phyloP scores from a whole-genome alignment of 2,329 filamentous ascomycete species.

The Trichoderma sp. region DNA sequence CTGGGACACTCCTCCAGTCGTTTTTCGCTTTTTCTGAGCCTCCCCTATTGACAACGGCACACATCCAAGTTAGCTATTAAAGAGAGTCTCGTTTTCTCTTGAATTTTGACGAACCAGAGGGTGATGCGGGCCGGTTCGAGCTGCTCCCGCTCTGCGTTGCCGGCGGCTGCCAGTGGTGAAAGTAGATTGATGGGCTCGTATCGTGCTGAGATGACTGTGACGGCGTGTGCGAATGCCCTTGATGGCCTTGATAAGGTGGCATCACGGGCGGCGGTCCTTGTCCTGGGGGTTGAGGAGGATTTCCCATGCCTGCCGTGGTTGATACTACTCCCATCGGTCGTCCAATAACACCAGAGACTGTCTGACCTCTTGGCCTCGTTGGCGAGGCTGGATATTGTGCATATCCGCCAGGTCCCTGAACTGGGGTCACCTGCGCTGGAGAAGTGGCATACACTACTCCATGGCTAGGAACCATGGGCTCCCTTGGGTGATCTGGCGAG shows the following conservation, averaged over 20 bases:
- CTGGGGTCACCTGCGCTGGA: constrained; percentile 34
- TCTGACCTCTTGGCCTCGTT: constrained; percentile 53
- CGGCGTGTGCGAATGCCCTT: constrained; percentile 49
- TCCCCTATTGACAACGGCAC: constrained; percentile 58
- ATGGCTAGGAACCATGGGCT: constrained; percentile 49
- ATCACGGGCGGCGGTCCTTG: constrained; percentile 35
- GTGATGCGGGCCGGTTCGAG: constrained; percentile 69
- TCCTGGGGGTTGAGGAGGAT: constrained; percentile 41
- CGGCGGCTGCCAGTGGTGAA: constrained; percentile 91
- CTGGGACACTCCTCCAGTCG: constrained; percentile 47
- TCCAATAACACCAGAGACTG: constrained; percentile 45
- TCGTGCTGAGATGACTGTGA: constrained; percentile 61
- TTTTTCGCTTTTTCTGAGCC: constrained; percentile 85
- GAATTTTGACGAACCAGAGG: constrained; percentile 69
- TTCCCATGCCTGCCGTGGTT: constrained; percentile 49
- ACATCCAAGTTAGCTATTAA: constrained; percentile 41
- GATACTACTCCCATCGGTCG: constrained; percentile 42
- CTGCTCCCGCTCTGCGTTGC: constrained; percentile 61
- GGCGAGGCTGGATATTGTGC: constrained; percentile 53
- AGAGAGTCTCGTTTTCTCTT: constrained; percentile 51
- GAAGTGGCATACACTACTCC: constrained; percentile 44
- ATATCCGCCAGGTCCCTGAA: constrained; percentile 44
- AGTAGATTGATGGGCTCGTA: constrained; percentile 77
- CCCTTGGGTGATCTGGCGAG: constrained; percentile 58
- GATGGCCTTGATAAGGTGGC: constrained; percentile 43